Evolutionary conservation across 169 alveolate genomes (phyloP), one percentile per base, ranked within the genome.

Genomic region (Babesia bovis): DNA sequence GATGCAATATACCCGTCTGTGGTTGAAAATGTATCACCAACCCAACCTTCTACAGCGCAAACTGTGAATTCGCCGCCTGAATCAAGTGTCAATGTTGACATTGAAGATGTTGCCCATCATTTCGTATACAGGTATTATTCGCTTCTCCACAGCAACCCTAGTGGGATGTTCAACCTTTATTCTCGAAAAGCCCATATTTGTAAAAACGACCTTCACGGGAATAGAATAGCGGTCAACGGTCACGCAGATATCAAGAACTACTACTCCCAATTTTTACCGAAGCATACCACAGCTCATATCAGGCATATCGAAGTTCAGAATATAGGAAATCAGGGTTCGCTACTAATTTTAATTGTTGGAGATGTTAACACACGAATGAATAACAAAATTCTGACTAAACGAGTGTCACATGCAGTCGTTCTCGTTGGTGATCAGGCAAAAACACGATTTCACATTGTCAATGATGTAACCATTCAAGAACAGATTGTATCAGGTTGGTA

Each of bases 81-180:
- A 5, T 10, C 9, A 40, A 28, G 25, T n/a, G 19, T 52, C 17
- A 25, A 44, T 12, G 30, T 42, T 19, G 30, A 42, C 49, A 44
- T 56, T 26, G 87, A 78, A 21, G 87, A 78, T 13, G 59, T 78
- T 13, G 87, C 87, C 36, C 69, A 78, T 36, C 69, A 58, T 21
- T 78, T 78, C 51, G 73, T 74, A 12, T 78, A 58, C 77, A 28
- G 60, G 38, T 78, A 78, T 44, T 78, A 78, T 51, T 78, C 87
- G 28, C 74, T 78, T 42, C 26, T 78, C 42, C 63, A 68, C 70
- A 68, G 60, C 44, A 78, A 78, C 70, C 87, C 87, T 3, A 35
- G 74, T 13, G 68, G 59, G 26, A 17, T 78, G 67, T 78, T 35
- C 56, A 68, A 51, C 25, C 67, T 78, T 41, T 78, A 78, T 55